Evolutionary conservation across 2,329 filamentous ascomycete species (phyloP).

Genomic region (Ramularia collo-cygni): DNA sequence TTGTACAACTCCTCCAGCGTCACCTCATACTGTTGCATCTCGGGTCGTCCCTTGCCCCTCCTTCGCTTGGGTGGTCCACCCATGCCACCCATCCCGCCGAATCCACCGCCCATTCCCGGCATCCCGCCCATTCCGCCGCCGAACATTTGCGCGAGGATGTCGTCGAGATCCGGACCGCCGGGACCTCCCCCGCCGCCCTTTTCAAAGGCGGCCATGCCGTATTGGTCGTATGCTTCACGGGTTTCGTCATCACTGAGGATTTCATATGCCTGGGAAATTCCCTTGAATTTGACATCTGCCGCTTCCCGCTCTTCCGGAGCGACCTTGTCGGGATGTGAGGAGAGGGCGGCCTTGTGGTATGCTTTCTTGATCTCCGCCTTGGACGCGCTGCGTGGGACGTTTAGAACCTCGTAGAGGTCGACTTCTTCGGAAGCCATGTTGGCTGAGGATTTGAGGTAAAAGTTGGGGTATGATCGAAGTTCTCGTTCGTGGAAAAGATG

Average conservation of each 20-base stretch:
- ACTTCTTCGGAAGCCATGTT: conserved; percentile 40
- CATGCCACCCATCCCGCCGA: conserved; percentile 28
- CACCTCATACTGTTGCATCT: conserved; percentile 87
- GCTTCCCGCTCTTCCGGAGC: conserved; percentile 74
- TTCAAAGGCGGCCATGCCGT: conserved; percentile 95
- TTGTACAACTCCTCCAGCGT: conserved; percentile 94
- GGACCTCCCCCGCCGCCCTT: conserved; percentile 58
- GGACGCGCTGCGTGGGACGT: conserved; percentile 62
- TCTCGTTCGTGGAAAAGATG: no score
- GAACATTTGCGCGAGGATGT: conserved; percentile 91
- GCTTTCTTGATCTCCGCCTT: conserved; percentile 88
- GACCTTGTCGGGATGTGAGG: conserved; percentile 93
- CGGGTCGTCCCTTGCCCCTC: conserved; percentile 60
- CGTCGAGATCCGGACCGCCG: conserved; percentile 77
- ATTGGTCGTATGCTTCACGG: conserved; percentile 81
- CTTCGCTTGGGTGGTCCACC: conserved; percentile 30
- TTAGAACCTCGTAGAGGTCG: conserved; percentile 66
- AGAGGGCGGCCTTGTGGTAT: conserved; percentile 74
- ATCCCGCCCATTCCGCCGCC: conserved; percentile 54
- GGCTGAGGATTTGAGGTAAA: no score
- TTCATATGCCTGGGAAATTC: conserved; percentile 89
- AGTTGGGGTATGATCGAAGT: no score
- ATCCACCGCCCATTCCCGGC: conserved; percentile 39
- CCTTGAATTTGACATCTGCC: conserved; percentile 88
- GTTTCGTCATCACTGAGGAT: conserved; percentile 96